phyloP scores from a whole-genome alignment of 2,329 filamentous ascomycete species.

The Diaporthe nobilis region DNA sequence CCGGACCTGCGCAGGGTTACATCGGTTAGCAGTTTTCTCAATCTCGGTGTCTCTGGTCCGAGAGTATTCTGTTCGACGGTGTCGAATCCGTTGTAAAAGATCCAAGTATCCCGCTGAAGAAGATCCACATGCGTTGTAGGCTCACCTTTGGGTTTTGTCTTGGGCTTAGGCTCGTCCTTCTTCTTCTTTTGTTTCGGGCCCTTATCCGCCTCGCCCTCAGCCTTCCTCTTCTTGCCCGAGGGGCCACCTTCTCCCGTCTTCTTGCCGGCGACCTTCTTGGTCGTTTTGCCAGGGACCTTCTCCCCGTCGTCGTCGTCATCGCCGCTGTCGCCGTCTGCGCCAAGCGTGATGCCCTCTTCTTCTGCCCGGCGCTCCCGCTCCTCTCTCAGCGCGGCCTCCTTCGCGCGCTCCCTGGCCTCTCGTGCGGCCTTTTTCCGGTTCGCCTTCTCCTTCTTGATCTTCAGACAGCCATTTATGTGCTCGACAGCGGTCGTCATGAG shows the following conservation, averaged over 20 bases:
- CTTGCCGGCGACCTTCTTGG: conserved; percentile 77
- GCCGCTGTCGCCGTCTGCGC: conserved; percentile 60
- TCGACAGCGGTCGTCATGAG: conserved; percentile 80
- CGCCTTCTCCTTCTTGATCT: conserved; percentile 86
- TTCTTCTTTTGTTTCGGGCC: conserved; percentile 92
- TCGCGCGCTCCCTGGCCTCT: conserved; percentile 77
- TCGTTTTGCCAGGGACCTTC: conserved; percentile 58
- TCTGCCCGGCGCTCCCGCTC: conserved; percentile 65
- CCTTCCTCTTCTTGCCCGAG: conserved; percentile 84
- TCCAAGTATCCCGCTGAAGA: background rate
- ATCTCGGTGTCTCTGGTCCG: no score
- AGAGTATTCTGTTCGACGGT: background rate
- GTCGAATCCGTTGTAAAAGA: background rate
- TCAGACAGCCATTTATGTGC: conserved; percentile 88
- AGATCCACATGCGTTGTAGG: conserved; percentile 7
- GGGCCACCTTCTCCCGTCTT: conserved; percentile 71
- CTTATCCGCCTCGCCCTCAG: conserved; percentile 83
- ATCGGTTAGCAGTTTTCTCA: background rate
- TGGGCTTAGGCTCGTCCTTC: conserved; percentile 90
- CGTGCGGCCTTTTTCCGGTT: conserved; percentile 82
- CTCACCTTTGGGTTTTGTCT: conserved; percentile 86
- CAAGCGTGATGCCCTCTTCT: conserved; percentile 61
- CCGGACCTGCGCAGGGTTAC: conserved; percentile 71
- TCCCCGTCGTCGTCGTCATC: conserved; percentile 64
- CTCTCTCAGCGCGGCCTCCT: conserved; percentile 71